phyloP scores from a whole-genome alignment of 1,284 basidiomycete species.

The Boletus mariae region DNA sequence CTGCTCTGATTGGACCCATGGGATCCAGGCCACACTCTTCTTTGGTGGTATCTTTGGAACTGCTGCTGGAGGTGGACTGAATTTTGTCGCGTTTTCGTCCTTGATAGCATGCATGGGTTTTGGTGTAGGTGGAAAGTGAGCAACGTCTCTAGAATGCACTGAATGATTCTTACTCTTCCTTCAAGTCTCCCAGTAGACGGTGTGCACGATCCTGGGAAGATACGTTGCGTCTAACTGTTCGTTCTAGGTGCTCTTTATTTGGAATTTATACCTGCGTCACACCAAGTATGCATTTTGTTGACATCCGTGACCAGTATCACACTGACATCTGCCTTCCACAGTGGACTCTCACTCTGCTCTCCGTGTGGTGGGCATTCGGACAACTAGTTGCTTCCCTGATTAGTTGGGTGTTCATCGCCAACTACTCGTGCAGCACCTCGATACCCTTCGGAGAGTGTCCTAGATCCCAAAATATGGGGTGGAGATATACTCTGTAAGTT shows the following conservation, averaged over 20 bases:
- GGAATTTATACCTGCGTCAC: slow-evolving; percentile 50
- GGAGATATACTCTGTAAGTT: slow-evolving; percentile 57
- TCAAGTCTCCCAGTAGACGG: slow-evolving; percentile 52
- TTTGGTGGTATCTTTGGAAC: slow-evolving; percentile 58
- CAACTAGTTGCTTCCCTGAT: slow-evolving; percentile 52
- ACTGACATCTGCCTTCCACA: slow-evolving; percentile 23
- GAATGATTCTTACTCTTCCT: not conserved
- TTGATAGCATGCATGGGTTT: slow-evolving; percentile 54
- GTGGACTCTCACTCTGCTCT: slow-evolving; percentile 64
- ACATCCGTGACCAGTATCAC: not conserved
- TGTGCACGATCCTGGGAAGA: slow-evolving; percentile 15
- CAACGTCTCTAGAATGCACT: not conserved
- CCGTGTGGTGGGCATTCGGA: slow-evolving; percentile 64
- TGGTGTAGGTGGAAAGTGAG: slow-evolving; percentile 56
- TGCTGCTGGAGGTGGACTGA: slow-evolving; percentile 51
- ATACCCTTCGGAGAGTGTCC: slow-evolving; percentile 38
- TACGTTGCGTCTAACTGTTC: not conserved
- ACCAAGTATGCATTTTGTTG: slow-evolving; percentile 37
- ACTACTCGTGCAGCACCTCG: slow-evolving; percentile 42
- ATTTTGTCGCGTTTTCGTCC: slow-evolving; percentile 48
- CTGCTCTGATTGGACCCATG: not conserved
- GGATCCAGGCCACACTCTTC: slow-evolving; percentile 47
- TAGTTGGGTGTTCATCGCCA: slow-evolving; percentile 49
- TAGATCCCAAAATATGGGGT: slow-evolving; percentile 51
- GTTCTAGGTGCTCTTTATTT: slow-evolving; percentile 48